Evolutionary conservation across 176 grass and related monocot species (phyloP).

Genomic region (Triticum monococcum): DNA sequence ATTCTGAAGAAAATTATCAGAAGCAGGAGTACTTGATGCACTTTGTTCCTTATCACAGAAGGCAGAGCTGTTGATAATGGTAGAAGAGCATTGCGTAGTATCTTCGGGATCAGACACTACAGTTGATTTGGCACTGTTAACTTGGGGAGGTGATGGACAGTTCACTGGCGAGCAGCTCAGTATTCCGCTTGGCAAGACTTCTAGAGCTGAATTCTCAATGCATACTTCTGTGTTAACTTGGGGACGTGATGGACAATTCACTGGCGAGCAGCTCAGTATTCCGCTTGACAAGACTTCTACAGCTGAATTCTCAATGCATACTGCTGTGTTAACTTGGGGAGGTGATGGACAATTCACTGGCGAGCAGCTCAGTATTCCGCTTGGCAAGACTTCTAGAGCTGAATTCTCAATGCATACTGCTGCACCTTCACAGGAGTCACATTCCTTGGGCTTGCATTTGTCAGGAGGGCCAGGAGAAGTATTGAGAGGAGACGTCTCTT

Average conservation of each 20-base stretch:
- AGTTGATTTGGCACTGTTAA: constrained; percentile 6
- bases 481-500: constrained; percentile 3
- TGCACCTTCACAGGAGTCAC: constrained; percentile 1
- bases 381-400: constrained; percentile 14
- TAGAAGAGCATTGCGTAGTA: not conserved
- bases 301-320: constrained; percentile 23
- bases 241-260: constrained; percentile 11
- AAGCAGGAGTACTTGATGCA: constrained; percentile 10
- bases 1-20: constrained; percentile 24
- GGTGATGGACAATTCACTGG: constrained; percentile 15
- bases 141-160: constrained; percentile 18
- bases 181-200: not conserved
- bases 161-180: not conserved
- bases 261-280: not conserved
- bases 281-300: not conserved
- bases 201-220: constrained; percentile 23
- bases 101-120: constrained; percentile 15
- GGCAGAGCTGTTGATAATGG: not conserved
- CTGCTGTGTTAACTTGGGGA: not conserved
- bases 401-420: constrained; percentile 21
- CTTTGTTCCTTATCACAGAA: constrained; percentile 17
- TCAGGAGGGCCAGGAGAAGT: constrained; percentile 12
- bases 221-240: constrained; percentile 10
- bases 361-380: not conserved
- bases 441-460: constrained; percentile 26